These are phyloP conservation scores for Limnanthes douglasii DNA, from an alignment of 345 rosid species.

Conservation along the genomic window DNA sequence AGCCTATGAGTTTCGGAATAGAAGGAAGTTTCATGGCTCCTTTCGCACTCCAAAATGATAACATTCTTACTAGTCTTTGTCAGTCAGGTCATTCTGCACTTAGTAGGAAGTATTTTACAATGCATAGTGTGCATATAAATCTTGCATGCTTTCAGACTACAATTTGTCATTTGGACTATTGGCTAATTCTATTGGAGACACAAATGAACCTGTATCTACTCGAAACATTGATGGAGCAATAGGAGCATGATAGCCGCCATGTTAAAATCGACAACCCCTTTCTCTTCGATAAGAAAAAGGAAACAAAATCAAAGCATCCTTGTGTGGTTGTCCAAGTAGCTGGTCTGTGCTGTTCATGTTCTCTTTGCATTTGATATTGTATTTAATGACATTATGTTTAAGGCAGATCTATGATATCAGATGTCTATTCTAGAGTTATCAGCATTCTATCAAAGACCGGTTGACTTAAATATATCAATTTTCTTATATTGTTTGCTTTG, in stretches of 20 bases:
- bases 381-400: not conserved
- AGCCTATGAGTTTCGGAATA: conserved; percentile 81
- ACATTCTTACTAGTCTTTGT: conserved; percentile 75
- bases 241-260: conserved; percentile 21
- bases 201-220: conserved; percentile 20
- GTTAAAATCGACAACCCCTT: conserved; percentile 22
- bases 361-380: too few species aligned
- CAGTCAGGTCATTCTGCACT: conserved; percentile 53
- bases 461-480: not conserved
- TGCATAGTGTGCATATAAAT: conserved; percentile 42
- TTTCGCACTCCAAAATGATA: conserved; percentile 86
- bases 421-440: too few species aligned
- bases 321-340: not conserved
- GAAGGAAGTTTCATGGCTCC: conserved; percentile 98
- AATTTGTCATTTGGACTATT: conserved; percentile 67
- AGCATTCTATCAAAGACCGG: too few species aligned
- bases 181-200: conserved; percentile 42
- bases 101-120: conserved; percentile 3
- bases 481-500: conserved; percentile 9
- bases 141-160: conserved; percentile 94
- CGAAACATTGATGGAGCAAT: conserved; percentile 20
- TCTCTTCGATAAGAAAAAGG: not conserved
- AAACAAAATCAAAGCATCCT: too few species aligned
- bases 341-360: not conserved
- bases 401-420: too few species aligned